Percentiles rank a stretch among this genome's conserved stretches.
These are phyloP conservation scores for Arthroderma sp. DNA, from an alignment of 2,329 filamentous ascomycete species.

Conservation along the genomic window DNA sequence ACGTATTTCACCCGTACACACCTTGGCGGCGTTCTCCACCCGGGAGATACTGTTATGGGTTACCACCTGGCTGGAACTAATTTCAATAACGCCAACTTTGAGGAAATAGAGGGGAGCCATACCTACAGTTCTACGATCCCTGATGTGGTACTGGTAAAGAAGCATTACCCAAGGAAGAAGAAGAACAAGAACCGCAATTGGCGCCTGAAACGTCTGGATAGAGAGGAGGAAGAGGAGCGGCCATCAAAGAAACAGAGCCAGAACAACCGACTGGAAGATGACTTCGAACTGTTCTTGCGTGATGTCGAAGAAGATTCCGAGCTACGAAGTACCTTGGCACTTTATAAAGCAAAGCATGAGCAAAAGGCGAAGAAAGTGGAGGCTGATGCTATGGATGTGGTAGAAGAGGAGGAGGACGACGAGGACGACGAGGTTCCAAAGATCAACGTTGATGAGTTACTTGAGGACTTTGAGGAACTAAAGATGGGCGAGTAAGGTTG, in stretches of 20 bases:
- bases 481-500: conserved; percentile 41
- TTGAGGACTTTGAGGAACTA: conserved; percentile 90
- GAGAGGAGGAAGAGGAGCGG: conserved; percentile 58
- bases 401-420: conserved; percentile 46
- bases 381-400: conserved; percentile 26
- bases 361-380: conserved; percentile 34
- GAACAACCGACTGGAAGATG: conserved; percentile 78
- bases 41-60: conserved; percentile 88
- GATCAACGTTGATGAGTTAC: conserved; percentile 66
- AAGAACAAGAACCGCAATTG: conserved; percentile 78
- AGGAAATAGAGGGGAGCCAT: conserved; percentile 66
- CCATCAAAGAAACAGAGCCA: conserved; percentile 41
- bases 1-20: conserved; percentile 88
- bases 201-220: conserved; percentile 86
- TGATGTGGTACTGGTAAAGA: conserved; percentile 93
- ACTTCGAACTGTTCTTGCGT: conserved; percentile 94
- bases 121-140: conserved; percentile 69
- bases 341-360: conserved; percentile 63
- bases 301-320: conserved; percentile 95
- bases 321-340: conserved; percentile 64
- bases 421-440: conserved; percentile 55
- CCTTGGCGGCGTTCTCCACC: conserved; percentile 69
- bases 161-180: conserved; percentile 77
- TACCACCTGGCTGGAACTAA: conserved; percentile 81
- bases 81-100: conserved; percentile 80